Evolutionary conservation across 768 basidiomycete species (phyloP), one percentile per base, ranked within the genome.

Genomic region (Xerocomellus amylosporus): DNA sequence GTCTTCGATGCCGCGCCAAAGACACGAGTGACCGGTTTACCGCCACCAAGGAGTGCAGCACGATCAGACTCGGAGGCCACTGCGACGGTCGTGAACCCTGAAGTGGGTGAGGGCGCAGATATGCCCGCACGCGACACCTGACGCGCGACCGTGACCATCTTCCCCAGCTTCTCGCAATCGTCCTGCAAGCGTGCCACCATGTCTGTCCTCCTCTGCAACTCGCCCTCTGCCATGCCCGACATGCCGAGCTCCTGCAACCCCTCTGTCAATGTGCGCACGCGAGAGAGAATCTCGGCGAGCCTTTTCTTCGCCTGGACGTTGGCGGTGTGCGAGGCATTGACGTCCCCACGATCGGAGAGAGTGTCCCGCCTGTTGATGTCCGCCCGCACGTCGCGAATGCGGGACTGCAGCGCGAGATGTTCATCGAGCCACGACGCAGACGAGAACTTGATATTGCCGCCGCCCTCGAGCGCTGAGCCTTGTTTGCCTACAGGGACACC

Each of bases 371-470:
- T 83, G 74, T 92, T 88, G 71, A 97, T 81, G 59, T 89, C 85
- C 4, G 93, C 87, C 61, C 93, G 88, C 56, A 95, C 80, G 62
- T 87, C 84, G 37, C 95, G 85, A 42, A 93, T 77, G 31, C 85
- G 80, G 14, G 83, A 74, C 67, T 92, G 89, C 9, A 96, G 72
- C 49, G 87, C 85, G 49, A 82, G 73, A 64, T 94, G 90, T 71
- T 97, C 96, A 57, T 94, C 89, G 15, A 97, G 80, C 95, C 96
- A 98, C 40, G 85, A 83, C 9, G 90, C 75, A 1, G 83, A 77
- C 0, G 90, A 88, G 72, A 91, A 91, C 54, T 82, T 80, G 30
- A 69, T 64, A 1, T 72, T 73, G 33, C 59, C 46, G 43, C 60
- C 48, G 60, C n/a, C 66, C 63, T 48, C 68, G 54, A 58, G 59